Percentiles rank a stretch among this genome's conserved stretches.
Conservation (phyloP, 495 filamentous ascomycete genomes). For the Daldinia vernicosa region DNA sequence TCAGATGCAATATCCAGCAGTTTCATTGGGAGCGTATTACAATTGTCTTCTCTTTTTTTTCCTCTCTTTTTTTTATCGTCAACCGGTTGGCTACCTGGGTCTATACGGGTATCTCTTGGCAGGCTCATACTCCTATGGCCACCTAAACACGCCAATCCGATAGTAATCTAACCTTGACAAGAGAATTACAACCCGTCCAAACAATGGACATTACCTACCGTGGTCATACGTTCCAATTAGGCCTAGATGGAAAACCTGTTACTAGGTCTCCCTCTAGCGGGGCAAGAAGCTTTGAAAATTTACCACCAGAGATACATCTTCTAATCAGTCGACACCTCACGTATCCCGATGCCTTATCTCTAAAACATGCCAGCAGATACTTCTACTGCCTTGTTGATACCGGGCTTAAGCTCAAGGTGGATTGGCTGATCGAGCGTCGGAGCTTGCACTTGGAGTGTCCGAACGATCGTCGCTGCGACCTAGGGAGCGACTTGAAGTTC, state of each 20-base stretch:
- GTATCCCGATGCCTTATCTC: conserved; percentile 66
- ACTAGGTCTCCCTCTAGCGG: not conserved
- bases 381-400: conserved; percentile 73
- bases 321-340: conserved; percentile 60
- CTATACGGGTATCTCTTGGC: not conserved
- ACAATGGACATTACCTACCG: conserved; percentile 13
- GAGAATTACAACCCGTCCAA: not conserved
- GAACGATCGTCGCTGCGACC: conserved; percentile 56
- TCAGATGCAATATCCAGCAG: not conserved
- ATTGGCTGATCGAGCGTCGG: conserved; percentile 71
- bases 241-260: not conserved
- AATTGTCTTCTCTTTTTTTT: not conserved
- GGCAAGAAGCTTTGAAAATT: conserved; percentile 23
- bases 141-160: not conserved
- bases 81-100: not conserved
- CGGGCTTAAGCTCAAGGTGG: conserved; percentile 69
- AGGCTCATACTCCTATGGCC: not conserved
- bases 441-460: conserved; percentile 62
- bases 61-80: not conserved
- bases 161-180: not conserved
- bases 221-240: not conserved
- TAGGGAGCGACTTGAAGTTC: conserved; percentile 62
- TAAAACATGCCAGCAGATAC: conserved; percentile 70
- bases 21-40: not conserved
- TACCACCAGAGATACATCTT: conserved; percentile 72